phyloP scores from a whole-genome alignment of 345 rosid genomes.

The Rhodamnia rubescens region DNA sequence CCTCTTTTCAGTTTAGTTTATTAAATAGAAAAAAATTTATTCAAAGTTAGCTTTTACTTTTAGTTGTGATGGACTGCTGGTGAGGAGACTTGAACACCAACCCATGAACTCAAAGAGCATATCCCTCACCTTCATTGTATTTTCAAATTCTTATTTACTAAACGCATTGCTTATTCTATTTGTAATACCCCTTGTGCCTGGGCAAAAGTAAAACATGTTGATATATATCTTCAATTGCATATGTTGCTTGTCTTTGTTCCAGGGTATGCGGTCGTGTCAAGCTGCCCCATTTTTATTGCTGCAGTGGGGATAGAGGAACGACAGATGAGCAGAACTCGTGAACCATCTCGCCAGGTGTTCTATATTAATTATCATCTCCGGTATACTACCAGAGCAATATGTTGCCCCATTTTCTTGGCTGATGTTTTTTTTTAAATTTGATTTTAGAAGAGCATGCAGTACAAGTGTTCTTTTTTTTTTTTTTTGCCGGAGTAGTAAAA shows the following conservation, averaged over 20 bases:
- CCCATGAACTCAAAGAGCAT: neutral
- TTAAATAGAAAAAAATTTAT: neutral
- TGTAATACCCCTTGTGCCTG: neutral
- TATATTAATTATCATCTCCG: neutral
- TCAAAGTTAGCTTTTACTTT: neutral
- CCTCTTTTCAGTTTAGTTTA: neutral
- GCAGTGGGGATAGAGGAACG: conserved; percentile 66
- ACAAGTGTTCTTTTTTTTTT: neutral
- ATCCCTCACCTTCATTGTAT: neutral
- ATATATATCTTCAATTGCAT: neutral
- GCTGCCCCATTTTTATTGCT: conserved; percentile 90
- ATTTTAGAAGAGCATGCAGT: neutral
- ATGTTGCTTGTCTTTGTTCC: conserved; percentile 1
- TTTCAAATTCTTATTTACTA: neutral
- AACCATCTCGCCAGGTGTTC: neutral
- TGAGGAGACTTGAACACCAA: neutral
- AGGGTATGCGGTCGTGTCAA: conserved; percentile 86
- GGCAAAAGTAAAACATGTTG: neutral
- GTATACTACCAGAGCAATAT: neutral
- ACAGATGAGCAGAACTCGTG: conserved; percentile 7
- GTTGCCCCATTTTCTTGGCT: neutral
- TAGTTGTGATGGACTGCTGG: neutral
- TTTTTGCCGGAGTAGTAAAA: neutral
- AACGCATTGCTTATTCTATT: neutral
- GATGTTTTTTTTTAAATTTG: neutral